Percentiles rank a stretch among this genome's conserved stretches.
phyloP scores from a whole-genome alignment of 495 filamentous ascomycete species.

The Achaetomiella virescens region DNA sequence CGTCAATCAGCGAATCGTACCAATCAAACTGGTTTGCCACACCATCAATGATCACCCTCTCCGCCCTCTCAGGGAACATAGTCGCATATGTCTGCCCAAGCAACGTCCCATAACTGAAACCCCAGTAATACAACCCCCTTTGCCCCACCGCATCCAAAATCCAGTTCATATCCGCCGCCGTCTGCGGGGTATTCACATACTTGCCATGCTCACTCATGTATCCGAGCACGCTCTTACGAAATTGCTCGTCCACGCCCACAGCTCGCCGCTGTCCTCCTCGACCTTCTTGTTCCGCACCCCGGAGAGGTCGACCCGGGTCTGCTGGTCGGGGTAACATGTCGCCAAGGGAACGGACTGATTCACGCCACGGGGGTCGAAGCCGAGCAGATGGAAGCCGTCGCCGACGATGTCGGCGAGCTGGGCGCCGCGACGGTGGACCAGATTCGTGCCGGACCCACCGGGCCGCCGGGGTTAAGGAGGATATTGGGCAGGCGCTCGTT shows the following conservation, averaged over 20 bases:
- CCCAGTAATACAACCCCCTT: conserved; percentile 51
- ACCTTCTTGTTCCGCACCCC: conserved; percentile 24
- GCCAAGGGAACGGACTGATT: conserved; percentile 35
- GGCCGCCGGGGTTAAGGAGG: conserved; percentile 43
- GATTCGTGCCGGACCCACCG: conserved; percentile 36
- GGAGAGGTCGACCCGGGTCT: conserved; percentile 21
- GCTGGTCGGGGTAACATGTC: conserved; percentile 32
- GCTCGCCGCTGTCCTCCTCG: conserved; percentile 33
- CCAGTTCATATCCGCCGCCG: conserved; percentile 45
- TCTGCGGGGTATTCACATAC: conserved; percentile 45
- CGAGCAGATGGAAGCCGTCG: conserved; percentile 39
- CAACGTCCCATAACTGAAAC: conserved; percentile 58
- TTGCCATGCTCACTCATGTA: conserved; percentile 34
- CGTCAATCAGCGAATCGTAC: conserved; percentile 27
- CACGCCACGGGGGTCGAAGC: conserved; percentile 43
- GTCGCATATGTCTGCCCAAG: conserved; percentile 51
- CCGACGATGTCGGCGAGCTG: conserved; percentile 34
- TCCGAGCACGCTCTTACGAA: conserved; percentile 36
- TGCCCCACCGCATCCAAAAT: conserved; percentile 43
- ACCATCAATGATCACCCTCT: conserved; percentile 39
- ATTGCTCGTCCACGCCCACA: conserved; percentile 35
- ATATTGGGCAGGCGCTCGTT: conserved; percentile 26
- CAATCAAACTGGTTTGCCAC: conserved; percentile 37
- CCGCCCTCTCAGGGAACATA: conserved; percentile 37
- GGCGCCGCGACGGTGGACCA: conserved; percentile 30